Conservation (phyloP, 805 yeast species). For the Candida peoriensis region DNA sequence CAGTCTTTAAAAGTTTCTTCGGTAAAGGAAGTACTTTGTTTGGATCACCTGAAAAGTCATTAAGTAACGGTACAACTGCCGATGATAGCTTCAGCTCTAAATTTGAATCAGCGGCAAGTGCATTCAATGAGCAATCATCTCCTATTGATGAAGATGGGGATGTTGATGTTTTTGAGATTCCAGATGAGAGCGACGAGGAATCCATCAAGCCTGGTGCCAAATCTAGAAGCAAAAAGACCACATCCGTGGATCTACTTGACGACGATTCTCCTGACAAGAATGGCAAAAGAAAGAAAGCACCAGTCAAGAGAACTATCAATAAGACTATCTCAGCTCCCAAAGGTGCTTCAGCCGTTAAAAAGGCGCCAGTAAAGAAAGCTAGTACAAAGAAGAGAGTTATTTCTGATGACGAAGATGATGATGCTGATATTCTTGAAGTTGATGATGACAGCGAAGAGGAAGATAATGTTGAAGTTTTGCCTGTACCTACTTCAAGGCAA, state of each 20-base stretch:
- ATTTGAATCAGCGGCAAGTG: constrained; percentile 6
- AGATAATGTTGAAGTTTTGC: constrained; percentile 3
- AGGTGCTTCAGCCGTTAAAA: constrained; percentile 7
- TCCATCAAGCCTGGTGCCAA: constrained; percentile 6
- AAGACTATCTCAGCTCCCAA: constrained; percentile 4
- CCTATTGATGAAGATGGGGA: constrained; percentile 5
- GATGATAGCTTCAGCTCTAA: constrained; percentile 6
- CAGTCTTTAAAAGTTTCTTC: constrained; percentile 30
- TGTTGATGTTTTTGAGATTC: constrained; percentile 1
- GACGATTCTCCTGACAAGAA: too few relatives aligned
- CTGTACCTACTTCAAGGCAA: constrained; percentile 7
- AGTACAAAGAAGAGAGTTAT: constrained; percentile 7
- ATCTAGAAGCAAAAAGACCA: not conserved
- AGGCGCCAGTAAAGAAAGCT: constrained; percentile 5
- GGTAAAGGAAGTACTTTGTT: constrained; percentile 27
- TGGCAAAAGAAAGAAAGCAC: constrained; percentile 1
- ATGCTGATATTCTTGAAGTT: constrained; percentile 1
- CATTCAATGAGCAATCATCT: constrained; percentile 5
- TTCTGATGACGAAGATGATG: constrained; percentile 14
- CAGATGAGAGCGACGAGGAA: not conserved
- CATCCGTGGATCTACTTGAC: too few relatives aligned
- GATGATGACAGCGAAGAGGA: constrained; percentile 7
- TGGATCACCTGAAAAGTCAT: constrained; percentile 22
- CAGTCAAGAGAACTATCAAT: constrained; percentile 1
- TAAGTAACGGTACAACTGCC: not conserved